Percentiles rank a stretch among this genome's conserved stretches.
Evolutionary conservation across 345 rosid genomes (phyloP).

Genomic region (Boechera retrofracta): DNA sequence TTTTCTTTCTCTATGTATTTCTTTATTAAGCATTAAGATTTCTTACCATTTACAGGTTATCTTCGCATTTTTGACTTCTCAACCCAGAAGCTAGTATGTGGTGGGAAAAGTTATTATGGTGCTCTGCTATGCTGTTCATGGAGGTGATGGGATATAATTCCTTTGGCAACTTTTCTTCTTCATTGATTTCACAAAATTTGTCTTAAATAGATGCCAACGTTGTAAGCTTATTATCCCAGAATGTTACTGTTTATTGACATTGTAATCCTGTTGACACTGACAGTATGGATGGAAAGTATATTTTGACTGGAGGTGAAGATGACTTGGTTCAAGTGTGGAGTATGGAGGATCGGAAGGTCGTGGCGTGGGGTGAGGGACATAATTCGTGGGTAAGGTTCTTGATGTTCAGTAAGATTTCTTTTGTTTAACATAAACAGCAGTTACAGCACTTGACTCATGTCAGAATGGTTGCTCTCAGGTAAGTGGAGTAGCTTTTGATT

Average conservation of each 20-base stretch:
- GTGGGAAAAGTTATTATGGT: slow-evolving; percentile 50
- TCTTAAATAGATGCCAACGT: neutral
- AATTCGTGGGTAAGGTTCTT: slow-evolving; percentile 90
- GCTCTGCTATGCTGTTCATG: slow-evolving; percentile 48
- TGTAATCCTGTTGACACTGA: slow-evolving; percentile 52
- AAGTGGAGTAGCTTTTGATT: slow-evolving; percentile 99
- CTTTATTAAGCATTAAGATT: slow-evolving; percentile 5
- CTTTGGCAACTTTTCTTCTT: slow-evolving; percentile 50
- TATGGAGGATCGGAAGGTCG: slow-evolving; percentile 97
- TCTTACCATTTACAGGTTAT: slow-evolving; percentile 63
- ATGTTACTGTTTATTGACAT: neutral
- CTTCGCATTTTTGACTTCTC: slow-evolving; percentile 87
- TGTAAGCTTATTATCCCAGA: neutral
- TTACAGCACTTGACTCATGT: slow-evolving; percentile 36
- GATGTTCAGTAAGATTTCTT: neutral
- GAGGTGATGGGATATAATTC: slow-evolving; percentile 38
- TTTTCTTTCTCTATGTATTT: slow-evolving; percentile 23
- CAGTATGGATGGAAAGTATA: slow-evolving; percentile 97
- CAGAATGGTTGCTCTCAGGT: slow-evolving; percentile 66
- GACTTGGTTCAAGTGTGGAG: slow-evolving; percentile 99
- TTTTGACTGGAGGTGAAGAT: slow-evolving; percentile 98
- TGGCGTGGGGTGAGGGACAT: slow-evolving; percentile 99
- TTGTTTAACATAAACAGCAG: slow-evolving; percentile 3
- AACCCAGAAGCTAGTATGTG: slow-evolving; percentile 47
- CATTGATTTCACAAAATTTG: slow-evolving; percentile 18